Percentiles rank a stretch among this genome's conserved stretches.
Conservation (phyloP, 2,329 filamentous ascomycete genomes). For the Trichoderma sp. region DNA sequence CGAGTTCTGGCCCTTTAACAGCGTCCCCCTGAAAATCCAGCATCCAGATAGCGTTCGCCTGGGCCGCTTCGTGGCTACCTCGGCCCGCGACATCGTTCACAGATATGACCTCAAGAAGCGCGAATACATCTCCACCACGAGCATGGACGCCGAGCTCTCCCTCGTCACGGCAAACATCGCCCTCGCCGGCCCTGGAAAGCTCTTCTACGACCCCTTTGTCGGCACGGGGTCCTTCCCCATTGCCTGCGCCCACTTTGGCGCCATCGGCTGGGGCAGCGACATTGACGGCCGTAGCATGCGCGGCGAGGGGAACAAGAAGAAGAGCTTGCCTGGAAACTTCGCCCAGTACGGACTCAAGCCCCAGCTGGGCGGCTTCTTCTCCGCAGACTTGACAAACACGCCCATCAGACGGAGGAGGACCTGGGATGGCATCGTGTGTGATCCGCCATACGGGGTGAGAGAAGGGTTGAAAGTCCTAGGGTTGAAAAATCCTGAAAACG, state of each 20-base stretch:
- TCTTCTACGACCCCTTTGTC: slow-evolving; percentile 94
- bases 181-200: slow-evolving; percentile 73
- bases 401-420: slow-evolving; percentile 64
- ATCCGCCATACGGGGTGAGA: slow-evolving; percentile 92
- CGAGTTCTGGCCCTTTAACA: slow-evolving; percentile 70
- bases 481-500: slow-evolving; percentile 63
- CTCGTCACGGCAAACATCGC: slow-evolving; percentile 91
- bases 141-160: slow-evolving; percentile 93
- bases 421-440: slow-evolving; percentile 90
- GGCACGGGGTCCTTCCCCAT: slow-evolving; percentile 92
- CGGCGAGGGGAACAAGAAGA: slow-evolving; percentile 59
- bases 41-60: slow-evolving; percentile 64
- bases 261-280: slow-evolving; percentile 79
- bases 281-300: slow-evolving; percentile 89
- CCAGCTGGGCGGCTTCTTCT: slow-evolving; percentile 73
- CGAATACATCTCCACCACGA: slow-evolving; percentile 90
- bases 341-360: slow-evolving; percentile 71
- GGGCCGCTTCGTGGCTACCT: slow-evolving; percentile 66
- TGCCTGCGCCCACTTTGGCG: slow-evolving; percentile 87
- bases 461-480: slow-evolving; percentile 90
- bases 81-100: slow-evolving; percentile 64
- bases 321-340: slow-evolving; percentile 67
- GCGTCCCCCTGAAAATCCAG: slow-evolving; percentile 45
- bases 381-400: slow-evolving; percentile 83
- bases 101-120: slow-evolving; percentile 91